Base-by-base conservation (phyloP, 1,139 yeast species). In the Blastobotrys persicus region DNA sequence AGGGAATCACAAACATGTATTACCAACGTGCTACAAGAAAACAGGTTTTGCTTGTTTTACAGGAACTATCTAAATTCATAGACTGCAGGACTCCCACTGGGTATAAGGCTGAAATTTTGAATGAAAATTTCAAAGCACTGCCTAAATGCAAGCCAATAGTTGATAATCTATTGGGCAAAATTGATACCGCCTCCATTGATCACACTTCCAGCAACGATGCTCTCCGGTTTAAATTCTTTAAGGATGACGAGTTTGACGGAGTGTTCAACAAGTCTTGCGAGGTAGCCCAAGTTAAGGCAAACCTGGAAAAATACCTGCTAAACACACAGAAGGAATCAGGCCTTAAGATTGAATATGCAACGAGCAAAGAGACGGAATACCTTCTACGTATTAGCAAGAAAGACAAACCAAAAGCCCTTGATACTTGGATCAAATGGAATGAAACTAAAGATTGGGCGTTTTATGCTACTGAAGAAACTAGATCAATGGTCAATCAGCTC, bases 361-460 rank as follows among this genome's bases (percentile, higher is more conserved):
- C 34, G 1, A 39, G 44, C 28, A 46, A 42, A 17, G 52, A 49
- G 13, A 37, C 41, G 23, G 40, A 44, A 6, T 47, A 44, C 28
- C 46, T 47, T 16, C 40, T 50, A n/a, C 47, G 41, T 32, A 12
- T 52, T 39, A 41, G 46, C 40, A 12, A 54, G 41, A 16, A 45
- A 42, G 26, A 49, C 44, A 73, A 78, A 3, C 78, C 77, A 46
- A 67, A 69, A 1, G 67, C 89, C 1, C 97, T 98, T 0, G 57
- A 69, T 1, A 80, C 79, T 50, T 92, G 97, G 95, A 69, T 83
- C 9, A 81, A 87, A 57, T 78, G 85, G 34, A 85, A 79, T 58
- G 83, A 85, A 5, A 88, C 96, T 0, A 80, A 81, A 53, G 68
- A 80, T 1, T 82, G 87, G 2, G 79, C 88, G 2, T 71, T 97